These are phyloP conservation scores for Beauveria varroae DNA, from an alignment of 2,329 filamentous ascomycete species.

Conservation along the genomic window DNA sequence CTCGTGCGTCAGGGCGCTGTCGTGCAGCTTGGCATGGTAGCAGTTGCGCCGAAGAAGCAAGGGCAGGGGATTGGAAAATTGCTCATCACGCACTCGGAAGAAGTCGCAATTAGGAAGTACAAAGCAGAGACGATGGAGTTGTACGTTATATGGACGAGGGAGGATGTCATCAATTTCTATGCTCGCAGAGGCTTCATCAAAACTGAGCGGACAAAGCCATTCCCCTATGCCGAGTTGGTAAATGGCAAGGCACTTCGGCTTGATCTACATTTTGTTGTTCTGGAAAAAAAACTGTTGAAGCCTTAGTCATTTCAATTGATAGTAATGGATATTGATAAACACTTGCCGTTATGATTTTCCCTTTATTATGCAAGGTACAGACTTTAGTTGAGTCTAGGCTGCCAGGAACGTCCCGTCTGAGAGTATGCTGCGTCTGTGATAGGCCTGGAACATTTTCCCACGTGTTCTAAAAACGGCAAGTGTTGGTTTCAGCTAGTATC, in stretches of 20 bases:
- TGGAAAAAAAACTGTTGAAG: slow-evolving; percentile 25
- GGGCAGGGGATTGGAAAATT: slow-evolving; percentile 34
- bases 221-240: slow-evolving; percentile 31
- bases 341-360: no score
- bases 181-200: slow-evolving; percentile 31
- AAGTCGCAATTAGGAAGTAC: slow-evolving; percentile 23
- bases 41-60: slow-evolving; percentile 35
- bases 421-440: no score
- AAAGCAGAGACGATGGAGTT: slow-evolving; percentile 32
- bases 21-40: slow-evolving; percentile 40
- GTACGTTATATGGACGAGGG: slow-evolving; percentile 34
- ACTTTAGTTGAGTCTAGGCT: no score
- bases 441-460: no score
- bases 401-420: no score
- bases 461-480: no score
- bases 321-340: no score
- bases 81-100: slow-evolving; percentile 27
- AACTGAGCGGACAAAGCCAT: slow-evolving; percentile 32
- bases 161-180: slow-evolving; percentile 40
- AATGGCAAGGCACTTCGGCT: slow-evolving; percentile 31
- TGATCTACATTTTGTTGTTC: slow-evolving; percentile 34
- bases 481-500: no score
- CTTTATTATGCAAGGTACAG: no score
- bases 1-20: slow-evolving; percentile 22
- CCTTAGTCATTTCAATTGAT: no score